A percentile compares a stretch with the other conserved stretches of the same genome.
Evolutionary conservation across 2,329 filamentous ascomycete genomes (phyloP).

Genomic region (Hypoxylon sp.): DNA sequence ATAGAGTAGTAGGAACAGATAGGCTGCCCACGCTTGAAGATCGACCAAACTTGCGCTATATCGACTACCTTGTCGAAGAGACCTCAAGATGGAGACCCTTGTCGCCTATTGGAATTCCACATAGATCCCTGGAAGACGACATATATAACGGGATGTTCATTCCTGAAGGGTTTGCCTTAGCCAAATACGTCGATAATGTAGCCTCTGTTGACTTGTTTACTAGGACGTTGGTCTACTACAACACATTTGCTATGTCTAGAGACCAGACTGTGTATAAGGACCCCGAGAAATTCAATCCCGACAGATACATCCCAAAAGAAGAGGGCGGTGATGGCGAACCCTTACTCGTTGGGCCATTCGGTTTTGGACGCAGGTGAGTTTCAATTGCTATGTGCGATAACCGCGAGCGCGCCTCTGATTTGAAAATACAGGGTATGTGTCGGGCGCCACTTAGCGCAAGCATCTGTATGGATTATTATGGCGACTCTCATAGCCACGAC

Average conservation of each 20-base stretch:
- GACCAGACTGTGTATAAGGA: slow-evolving; percentile 36
- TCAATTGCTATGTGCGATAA: background rate
- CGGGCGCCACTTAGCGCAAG: slow-evolving; percentile 39
- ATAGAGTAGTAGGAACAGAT: slow-evolving; percentile 61
- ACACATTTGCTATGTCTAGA: slow-evolving; percentile 42
- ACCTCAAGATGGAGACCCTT: slow-evolving; percentile 59
- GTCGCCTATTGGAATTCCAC: slow-evolving; percentile 67
- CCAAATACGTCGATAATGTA: no score
- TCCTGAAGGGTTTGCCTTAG: slow-evolving; percentile 33
- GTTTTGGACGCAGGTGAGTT: slow-evolving; percentile 40
- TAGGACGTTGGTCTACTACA: slow-evolving; percentile 42
- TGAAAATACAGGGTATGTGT: slow-evolving; percentile 31
- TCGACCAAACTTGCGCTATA: slow-evolving; percentile 59
- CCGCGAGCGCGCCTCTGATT: slow-evolving; percentile 2
- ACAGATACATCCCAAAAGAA: slow-evolving; percentile 35
- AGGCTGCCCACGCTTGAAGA: slow-evolving; percentile 65
- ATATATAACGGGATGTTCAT: slow-evolving; percentile 58
- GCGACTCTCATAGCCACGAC: slow-evolving; percentile 42
- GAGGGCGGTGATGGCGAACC: slow-evolving; percentile 40
- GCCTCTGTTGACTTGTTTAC: background rate
- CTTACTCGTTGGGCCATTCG: slow-evolving; percentile 37
- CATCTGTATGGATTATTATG: slow-evolving; percentile 43
- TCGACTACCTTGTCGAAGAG: slow-evolving; percentile 65
- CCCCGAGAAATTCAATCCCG: slow-evolving; percentile 40
- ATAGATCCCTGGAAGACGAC: slow-evolving; percentile 68